phyloP scores from a whole-genome alignment of 202 grass and related monocot species.

The Hordeum pubiflorum region DNA sequence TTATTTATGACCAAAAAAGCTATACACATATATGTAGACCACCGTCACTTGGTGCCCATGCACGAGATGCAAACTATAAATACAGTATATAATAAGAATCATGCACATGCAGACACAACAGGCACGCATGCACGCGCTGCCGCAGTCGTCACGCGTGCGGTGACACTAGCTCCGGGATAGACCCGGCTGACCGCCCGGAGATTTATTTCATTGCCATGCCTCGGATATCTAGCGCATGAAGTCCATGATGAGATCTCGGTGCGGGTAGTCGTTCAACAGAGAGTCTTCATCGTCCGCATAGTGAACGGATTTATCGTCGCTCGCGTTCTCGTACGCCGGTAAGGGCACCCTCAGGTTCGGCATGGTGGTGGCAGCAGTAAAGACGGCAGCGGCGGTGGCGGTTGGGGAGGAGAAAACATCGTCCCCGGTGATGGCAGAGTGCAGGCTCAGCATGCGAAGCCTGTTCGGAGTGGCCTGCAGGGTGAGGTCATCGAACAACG shows the following conservation, averaged over 20 bases:
- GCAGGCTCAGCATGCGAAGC: not conserved
- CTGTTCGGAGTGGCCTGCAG: not conserved
- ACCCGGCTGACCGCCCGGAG: not conserved
- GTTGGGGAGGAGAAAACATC: not conserved
- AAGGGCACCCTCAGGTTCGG: not conserved
- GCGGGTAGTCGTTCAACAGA: not conserved
- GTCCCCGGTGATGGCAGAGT: not conserved
- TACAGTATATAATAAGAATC: too few relatives aligned
- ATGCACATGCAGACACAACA: not conserved
- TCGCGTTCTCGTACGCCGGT: not conserved
- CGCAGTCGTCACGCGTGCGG: not conserved
- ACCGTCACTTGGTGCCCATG: not conserved
- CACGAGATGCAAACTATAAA: not conserved
- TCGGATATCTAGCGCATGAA: not conserved
- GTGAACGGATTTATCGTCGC: not conserved
- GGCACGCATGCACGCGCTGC: not conserved
- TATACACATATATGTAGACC: not conserved
- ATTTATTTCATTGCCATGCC: not conserved
- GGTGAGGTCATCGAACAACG: not conserved
- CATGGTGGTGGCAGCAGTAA: too few relatives aligned
- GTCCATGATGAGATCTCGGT: constrained; percentile 24
- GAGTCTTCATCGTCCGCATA: not conserved
- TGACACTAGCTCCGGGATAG: not conserved
- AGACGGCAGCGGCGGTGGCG: not conserved
- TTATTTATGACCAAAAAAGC: not conserved